A percentile compares a stretch with the other conserved stretches of the same genome.
Conservation (phyloP, 2,329 filamentous ascomycete genomes). For the Geosmithia flava region DNA sequence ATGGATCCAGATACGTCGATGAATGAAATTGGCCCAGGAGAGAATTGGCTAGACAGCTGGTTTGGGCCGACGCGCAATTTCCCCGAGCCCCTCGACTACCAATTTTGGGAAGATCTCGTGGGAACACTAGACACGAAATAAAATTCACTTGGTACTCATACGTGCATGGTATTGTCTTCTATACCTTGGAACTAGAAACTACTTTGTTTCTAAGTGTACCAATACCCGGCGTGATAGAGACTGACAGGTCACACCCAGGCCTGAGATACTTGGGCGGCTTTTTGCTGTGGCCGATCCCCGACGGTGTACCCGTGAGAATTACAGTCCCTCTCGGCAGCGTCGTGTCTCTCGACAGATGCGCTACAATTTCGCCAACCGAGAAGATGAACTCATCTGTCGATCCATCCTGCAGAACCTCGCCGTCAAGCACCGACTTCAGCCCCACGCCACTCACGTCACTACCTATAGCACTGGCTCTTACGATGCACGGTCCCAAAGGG, state of each 20-base stretch:
- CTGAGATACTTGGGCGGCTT: slow-evolving; percentile 8
- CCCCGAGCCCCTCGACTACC: slow-evolving; percentile 10
- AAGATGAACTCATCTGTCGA: slow-evolving; percentile 13
- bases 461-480: slow-evolving; percentile 3
- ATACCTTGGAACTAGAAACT: not conserved
- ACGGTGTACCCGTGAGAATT: slow-evolving; percentile 14
- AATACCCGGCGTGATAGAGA: slow-evolving; percentile 8
- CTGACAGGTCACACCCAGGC: slow-evolving; percentile 5
- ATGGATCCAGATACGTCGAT: not conserved
- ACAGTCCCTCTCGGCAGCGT: slow-evolving; percentile 13
- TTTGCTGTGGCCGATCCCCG: slow-evolving; percentile 9
- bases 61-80: slow-evolving; percentile 9
- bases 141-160: not conserved
- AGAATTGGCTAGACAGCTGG: slow-evolving; percentile 8
- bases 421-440: slow-evolving; percentile 10
- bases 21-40: not conserved
- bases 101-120: slow-evolving; percentile 9
- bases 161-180: not conserved
- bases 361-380: slow-evolving; percentile 13
- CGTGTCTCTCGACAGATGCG: slow-evolving; percentile 10
- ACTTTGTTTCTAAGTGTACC: slow-evolving; percentile 10
- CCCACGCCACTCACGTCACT: slow-evolving; percentile 1
- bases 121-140: slow-evolving; percentile 4
- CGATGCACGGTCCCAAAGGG: slow-evolving; percentile 23
- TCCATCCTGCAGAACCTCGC: slow-evolving; percentile 9